A percentile compares a stretch with the other conserved stretches of the same genome.
Evolutionary conservation across 129 eudicot species (phyloP).

Genomic region (Chrysanthemum seticuspe): DNA sequence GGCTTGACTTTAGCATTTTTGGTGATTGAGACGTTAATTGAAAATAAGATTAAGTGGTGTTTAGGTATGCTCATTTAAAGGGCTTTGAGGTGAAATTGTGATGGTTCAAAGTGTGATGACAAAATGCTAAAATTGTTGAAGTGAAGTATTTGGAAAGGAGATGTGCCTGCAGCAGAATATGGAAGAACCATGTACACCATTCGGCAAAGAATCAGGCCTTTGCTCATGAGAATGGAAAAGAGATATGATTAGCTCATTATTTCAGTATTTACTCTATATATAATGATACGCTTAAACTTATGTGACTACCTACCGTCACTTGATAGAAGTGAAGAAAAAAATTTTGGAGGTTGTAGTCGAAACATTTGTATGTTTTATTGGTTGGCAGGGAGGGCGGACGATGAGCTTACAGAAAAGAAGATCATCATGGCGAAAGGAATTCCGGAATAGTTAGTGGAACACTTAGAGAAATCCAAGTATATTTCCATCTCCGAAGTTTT

Average conservation of each 20-base stretch:
- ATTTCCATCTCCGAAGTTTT: not conserved
- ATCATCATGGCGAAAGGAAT: conserved; percentile 78
- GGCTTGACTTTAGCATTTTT: too few species aligned
- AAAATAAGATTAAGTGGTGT: too few species aligned
- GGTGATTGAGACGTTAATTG: too few species aligned
- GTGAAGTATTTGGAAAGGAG: conserved; percentile 94
- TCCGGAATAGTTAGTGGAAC: conserved; percentile 64
- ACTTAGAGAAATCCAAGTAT: conserved; percentile 89
- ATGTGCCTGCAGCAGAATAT: conserved; percentile 97
- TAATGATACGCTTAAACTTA: too few species aligned
- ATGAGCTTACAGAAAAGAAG: conserved; percentile 72
- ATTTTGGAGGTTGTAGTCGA: conserved; percentile 1
- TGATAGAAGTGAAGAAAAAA: not conserved
- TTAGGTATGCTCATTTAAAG: too few species aligned
- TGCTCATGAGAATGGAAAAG: conserved; percentile 88
- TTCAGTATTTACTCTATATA: not conserved
- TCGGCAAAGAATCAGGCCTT: conserved; percentile 80
- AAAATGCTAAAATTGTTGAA: conserved; percentile 42
- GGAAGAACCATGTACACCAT: conserved; percentile 97
- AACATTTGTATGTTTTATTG: not conserved
- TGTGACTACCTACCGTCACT: not conserved
- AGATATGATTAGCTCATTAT: conserved; percentile 49
- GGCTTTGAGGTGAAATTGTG: not conserved
- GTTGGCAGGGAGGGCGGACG: conserved; percentile 62
- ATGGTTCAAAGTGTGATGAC: conserved; percentile 20